A percentile compares a stretch with the other conserved stretches of the same genome.
phyloP scores from a whole-genome alignment of 495 filamentous ascomycete genomes.

The Neurospora sublineolata region DNA sequence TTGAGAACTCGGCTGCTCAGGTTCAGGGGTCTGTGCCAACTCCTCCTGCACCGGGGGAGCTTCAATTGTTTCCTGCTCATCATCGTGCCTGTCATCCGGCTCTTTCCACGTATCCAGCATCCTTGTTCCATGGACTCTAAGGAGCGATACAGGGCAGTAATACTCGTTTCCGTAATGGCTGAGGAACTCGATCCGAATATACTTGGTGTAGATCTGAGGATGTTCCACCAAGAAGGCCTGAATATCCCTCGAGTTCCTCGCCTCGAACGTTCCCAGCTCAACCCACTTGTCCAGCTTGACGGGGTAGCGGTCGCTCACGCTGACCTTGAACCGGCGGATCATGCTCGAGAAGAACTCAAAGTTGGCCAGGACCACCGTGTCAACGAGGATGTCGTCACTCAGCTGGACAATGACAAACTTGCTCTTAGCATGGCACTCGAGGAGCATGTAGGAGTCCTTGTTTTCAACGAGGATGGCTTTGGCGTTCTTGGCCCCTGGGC shows the following conservation, averaged over 20 bases:
- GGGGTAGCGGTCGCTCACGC: conserved; percentile 86
- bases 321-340: conserved; percentile 79
- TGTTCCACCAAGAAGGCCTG: conserved; percentile 90
- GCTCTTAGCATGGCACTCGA: conserved; percentile 74
- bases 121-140: conserved; percentile 87
- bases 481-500: conserved; percentile 67
- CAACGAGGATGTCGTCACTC: conserved; percentile 83
- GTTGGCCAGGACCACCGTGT: conserved; percentile 91
- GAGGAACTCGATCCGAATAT: conserved; percentile 81
- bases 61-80: conserved; percentile 31
- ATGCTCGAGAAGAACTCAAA: conserved; percentile 98
- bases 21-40: conserved; percentile 20
- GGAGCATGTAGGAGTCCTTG: conserved; percentile 97
- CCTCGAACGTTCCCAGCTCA: conserved; percentile 77
- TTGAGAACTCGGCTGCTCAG: conserved; percentile 4
- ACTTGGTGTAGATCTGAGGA: conserved; percentile 89
- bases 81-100: conserved; percentile 23
- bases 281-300: conserved; percentile 89
- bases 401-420: conserved; percentile 89
- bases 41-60: conserved; percentile 12
- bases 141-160: conserved; percentile 83
- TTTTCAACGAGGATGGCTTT: conserved; percentile 87
- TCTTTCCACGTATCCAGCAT: conserved; percentile 93
- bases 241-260: conserved; percentile 80
- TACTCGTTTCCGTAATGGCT: conserved; percentile 93